A percentile compares a stretch with the other conserved stretches of the same genome.
Evolutionary conservation across 179 eudicot genomes (phyloP).

Genomic region (Patellifolia procumbens): DNA sequence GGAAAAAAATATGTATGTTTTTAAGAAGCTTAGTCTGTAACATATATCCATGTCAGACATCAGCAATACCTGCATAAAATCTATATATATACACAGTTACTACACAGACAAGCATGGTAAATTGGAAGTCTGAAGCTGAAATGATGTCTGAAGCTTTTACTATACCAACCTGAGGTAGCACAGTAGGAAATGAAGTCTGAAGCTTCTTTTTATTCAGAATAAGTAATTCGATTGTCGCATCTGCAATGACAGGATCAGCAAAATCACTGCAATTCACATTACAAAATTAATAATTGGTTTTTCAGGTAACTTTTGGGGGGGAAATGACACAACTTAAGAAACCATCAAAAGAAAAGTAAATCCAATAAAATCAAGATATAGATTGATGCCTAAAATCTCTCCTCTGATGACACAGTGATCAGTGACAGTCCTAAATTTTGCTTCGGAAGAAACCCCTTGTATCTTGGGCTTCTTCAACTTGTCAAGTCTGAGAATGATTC

Average conservation of each 20-base stretch:
- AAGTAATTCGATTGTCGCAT: constrained; percentile 77
- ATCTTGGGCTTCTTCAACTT: neutral
- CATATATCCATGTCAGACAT: neutral
- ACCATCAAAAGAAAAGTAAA: neutral
- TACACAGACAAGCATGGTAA: neutral
- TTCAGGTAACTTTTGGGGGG: neutral
- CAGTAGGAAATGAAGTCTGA: constrained; percentile 63
- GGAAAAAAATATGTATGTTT: neutral
- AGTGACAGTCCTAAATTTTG: neutral
- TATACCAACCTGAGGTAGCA: constrained; percentile 98
- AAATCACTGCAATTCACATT: constrained; percentile 73
- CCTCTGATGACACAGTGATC: neutral
- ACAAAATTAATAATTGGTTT: constrained; percentile 8
- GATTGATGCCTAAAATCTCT: neutral
- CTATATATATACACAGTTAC: neutral
- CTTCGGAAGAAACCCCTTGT: neutral
- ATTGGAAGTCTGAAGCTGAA: too few species aligned
- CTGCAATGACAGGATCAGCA: constrained; percentile 90
- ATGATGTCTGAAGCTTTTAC: too few species aligned
- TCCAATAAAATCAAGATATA: neutral
- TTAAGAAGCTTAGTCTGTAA: neutral
- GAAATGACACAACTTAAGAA: neutral
- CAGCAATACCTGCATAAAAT: neutral
- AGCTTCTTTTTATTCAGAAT: constrained; percentile 65
- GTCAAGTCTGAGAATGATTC: neutral